Base-by-base conservation (phyloP, 495 filamentous ascomycete species). In the Talaromyces trachyspermus region DNA sequence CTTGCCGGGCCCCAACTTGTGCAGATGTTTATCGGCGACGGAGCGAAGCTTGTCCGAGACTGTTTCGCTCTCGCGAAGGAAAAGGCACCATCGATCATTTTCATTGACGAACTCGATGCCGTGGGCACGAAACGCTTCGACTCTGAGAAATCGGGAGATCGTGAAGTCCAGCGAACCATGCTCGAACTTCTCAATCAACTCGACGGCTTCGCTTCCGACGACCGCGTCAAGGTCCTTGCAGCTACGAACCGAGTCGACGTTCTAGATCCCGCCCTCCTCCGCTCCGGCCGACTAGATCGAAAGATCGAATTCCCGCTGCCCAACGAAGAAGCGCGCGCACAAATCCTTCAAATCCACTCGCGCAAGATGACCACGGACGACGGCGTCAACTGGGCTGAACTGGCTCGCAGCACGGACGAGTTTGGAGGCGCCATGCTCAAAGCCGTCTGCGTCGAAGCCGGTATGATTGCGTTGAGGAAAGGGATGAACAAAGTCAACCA, bases 21-120 rank as follows among this genome's bases (percentile, higher is more conserved):
- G 15, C 92, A 99, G 64, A 99, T 99, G 92, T 99, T 99, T 68
- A 99, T 99, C 42, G 92, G 92, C 57, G 92, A 99, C 57, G 94
- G 94, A 50, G 94, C 94, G 20, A 99, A 97, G 72, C 78, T 99
- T 4, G 92, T 99, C 24, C 86, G 92, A 24, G 92, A 97, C 67
- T 92, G 88, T 68, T 99, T 99, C 61, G 90, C 92, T 6, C 73
- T 99, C 1, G 92, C 92, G 22, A 99, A 99, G 60, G 92, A 97
- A 66, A 96, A 97, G 69, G 92, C 94, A 0, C 92, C 92, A 3
- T 85, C 92, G 23, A 99, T 99, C 64, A 99, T 99, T 66, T 99
- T 98, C 78, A 98, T 98, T 60, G 92, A 98, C 70, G 92, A 98
- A 70, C 74, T 98, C 45, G 92, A 98, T 62, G 92, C 92, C 50